These are phyloP conservation scores for Penicillium sclerotigenum DNA, from an alignment of 2,329 filamentous ascomycete genomes.

Conservation along the genomic window DNA sequence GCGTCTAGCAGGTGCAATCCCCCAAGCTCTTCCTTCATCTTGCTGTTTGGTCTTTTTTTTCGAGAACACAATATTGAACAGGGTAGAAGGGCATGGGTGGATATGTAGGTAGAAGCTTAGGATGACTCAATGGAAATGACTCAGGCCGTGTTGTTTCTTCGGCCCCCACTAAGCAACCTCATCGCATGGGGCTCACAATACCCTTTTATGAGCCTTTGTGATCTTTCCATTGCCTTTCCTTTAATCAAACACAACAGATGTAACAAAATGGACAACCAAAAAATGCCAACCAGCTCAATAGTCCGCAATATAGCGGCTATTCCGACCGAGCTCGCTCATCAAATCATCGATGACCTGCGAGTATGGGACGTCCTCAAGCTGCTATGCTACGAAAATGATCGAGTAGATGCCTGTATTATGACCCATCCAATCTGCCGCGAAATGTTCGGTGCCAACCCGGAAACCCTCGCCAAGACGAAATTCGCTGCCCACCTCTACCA, in stretches of 20 bases:
- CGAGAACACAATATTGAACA: neutral
- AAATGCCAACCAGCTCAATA: neutral
- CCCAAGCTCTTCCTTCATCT: neutral
- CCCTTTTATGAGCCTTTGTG: neutral
- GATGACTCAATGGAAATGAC: neutral
- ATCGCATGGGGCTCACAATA: neutral
- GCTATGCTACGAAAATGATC: slow-evolving; percentile 3
- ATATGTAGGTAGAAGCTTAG: neutral
- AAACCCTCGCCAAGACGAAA: neutral
- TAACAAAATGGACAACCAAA: neutral
- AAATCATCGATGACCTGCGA: slow-evolving; percentile 23
- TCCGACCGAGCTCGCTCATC: slow-evolving; percentile 19
- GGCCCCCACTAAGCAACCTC: neutral
- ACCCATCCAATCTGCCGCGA: slow-evolving; percentile 7
- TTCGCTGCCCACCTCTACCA: neutral
- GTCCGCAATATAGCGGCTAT: slow-evolving; percentile 7
- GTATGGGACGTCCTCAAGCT: slow-evolving; percentile 19
- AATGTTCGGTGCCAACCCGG: slow-evolving; percentile 2
- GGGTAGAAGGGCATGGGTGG: neutral
- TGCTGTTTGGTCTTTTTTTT: neutral
- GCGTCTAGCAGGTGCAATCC: slow-evolving; percentile 9
- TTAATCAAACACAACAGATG: too few relatives aligned
- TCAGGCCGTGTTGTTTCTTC: neutral
- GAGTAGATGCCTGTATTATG: slow-evolving; percentile 8
- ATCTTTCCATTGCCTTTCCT: neutral